Conservation (phyloP, 495 filamentous ascomycete species). For the Glutinoglossum americanum region DNA sequence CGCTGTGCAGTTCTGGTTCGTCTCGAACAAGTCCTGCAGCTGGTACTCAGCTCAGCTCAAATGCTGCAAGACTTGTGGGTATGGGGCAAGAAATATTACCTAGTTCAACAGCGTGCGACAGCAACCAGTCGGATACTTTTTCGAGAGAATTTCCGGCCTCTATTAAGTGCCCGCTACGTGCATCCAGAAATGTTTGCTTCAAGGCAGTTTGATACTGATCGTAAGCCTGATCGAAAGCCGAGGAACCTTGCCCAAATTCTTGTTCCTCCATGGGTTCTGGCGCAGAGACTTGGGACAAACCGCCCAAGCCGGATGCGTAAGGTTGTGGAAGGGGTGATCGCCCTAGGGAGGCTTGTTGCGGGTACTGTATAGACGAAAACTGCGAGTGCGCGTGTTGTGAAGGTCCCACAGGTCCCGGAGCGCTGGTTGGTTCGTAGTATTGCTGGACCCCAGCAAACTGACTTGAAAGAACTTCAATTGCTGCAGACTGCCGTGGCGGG, state of each 20-base stretch:
- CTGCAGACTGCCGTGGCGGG: slow-evolving; percentile 54
- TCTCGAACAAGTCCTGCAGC: slow-evolving; percentile 46
- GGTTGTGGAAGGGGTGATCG: slow-evolving; percentile 27
- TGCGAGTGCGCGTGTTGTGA: slow-evolving; percentile 31
- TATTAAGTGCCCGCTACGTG: slow-evolving; percentile 46
- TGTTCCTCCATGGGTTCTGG: slow-evolving; percentile 14
- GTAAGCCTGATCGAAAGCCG: slow-evolving; percentile 41
- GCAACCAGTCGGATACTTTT: slow-evolving; percentile 65
- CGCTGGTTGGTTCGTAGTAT: slow-evolving; percentile 61
- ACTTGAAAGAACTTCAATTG: slow-evolving; percentile 54
- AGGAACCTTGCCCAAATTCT: slow-evolving; percentile 15
- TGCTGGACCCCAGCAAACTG: slow-evolving; percentile 42
- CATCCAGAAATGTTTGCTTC: slow-evolving; percentile 52
- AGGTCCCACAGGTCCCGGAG: slow-evolving; percentile 30
- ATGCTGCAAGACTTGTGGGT: background rate
- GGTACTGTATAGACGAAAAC: slow-evolving; percentile 31
- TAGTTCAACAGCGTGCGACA: slow-evolving; percentile 59
- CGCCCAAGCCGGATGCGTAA: slow-evolving; percentile 32
- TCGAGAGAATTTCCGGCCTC: slow-evolving; percentile 54
- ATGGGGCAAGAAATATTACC: slow-evolving; percentile 36
- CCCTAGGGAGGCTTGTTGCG: slow-evolving; percentile 28
- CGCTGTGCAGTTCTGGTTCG: slow-evolving; percentile 43
- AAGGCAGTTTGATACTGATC: slow-evolving; percentile 51
- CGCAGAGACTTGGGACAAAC: slow-evolving; percentile 23
- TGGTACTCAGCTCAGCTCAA: slow-evolving; percentile 10